phyloP scores from a whole-genome alignment of 345 rosid species.

The Lepidium didymum region DNA sequence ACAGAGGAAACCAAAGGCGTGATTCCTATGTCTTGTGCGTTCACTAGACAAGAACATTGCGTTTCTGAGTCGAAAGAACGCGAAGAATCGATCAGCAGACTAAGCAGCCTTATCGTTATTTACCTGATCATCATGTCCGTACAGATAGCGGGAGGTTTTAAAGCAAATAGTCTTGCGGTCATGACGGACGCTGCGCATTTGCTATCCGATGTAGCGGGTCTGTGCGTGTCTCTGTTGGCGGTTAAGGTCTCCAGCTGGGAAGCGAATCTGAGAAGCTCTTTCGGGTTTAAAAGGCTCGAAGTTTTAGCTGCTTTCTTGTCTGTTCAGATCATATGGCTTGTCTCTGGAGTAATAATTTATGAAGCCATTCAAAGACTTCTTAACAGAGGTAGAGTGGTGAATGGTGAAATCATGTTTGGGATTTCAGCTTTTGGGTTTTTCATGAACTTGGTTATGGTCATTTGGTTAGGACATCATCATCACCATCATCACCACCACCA shows the following conservation, averaged over 20 bases:
- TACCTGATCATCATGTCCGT: slow-evolving; percentile 47
- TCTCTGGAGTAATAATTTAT: slow-evolving; percentile 51
- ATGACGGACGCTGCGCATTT: slow-evolving; percentile 84
- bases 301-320: slow-evolving; percentile 79
- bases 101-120: slow-evolving; percentile 42
- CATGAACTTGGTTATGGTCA: slow-evolving; percentile 55
- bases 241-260: slow-evolving; percentile 85
- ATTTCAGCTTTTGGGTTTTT: slow-evolving; percentile 70
- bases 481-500: slow-evolving; percentile 19
- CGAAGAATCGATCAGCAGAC: slow-evolving; percentile 41
- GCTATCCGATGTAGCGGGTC: slow-evolving; percentile 65
- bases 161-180: slow-evolving; percentile 78
- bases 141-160: slow-evolving; percentile 65
- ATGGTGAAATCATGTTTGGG: slow-evolving; percentile 67
- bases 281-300: slow-evolving; percentile 66
- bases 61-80: slow-evolving; percentile 38
- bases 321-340: slow-evolving; percentile 73
- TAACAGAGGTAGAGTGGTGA: slow-evolving; percentile 36
- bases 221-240: slow-evolving; percentile 56
- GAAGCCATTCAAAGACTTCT: slow-evolving; percentile 64
- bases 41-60: slow-evolving; percentile 39
- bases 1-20: slow-evolving; percentile 21
- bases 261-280: slow-evolving; percentile 55
- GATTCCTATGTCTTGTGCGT: slow-evolving; percentile 38
- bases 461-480: slow-evolving; percentile 63